Percentiles rank a stretch among this genome's conserved stretches.
Evolutionary conservation across 192 early-diverging fungal genomes (phyloP).

Genomic region (Thoreauomyces humboldtii): DNA sequence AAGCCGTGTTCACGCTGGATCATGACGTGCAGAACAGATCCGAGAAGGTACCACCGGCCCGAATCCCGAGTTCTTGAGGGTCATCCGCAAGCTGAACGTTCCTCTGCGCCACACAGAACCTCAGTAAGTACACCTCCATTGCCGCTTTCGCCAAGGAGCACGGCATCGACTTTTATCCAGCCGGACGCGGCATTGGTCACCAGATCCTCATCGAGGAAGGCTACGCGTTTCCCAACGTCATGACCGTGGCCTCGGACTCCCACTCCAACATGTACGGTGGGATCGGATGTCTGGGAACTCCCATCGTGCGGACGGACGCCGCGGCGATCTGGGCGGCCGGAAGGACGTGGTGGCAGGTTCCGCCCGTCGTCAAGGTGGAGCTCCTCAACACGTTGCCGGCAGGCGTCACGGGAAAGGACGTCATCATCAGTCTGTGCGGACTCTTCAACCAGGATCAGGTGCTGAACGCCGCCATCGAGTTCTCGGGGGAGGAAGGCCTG

Average conservation of each 20-base stretch:
- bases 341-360: constrained; percentile 98
- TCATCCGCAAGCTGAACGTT: too few species aligned
- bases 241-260: constrained; percentile 96
- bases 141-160: constrained; percentile 78
- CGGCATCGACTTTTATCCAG: constrained; percentile 88
- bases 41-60: constrained; percentile 56
- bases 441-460: constrained; percentile 92
- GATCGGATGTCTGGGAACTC: constrained; percentile 91
- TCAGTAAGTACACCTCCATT: constrained; percentile 82
- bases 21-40: constrained; percentile 98
- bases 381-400: constrained; percentile 71
- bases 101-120: constrained; percentile 54
- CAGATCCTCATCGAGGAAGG: constrained; percentile 98
- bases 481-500: constrained; percentile 68
- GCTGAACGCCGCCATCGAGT: constrained; percentile 96
- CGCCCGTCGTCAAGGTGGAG: constrained; percentile 89
- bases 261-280: constrained; percentile 99
- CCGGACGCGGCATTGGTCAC: constrained; percentile 96
- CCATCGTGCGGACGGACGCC: constrained; percentile 96
- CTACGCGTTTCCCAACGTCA: constrained; percentile 87
- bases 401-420: constrained; percentile 95
- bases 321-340: constrained; percentile 98
- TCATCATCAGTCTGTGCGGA: constrained; percentile 92
- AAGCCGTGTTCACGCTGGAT: constrained; percentile 95
- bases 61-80: too few species aligned